A percentile compares a stretch with the other conserved stretches of the same genome.
Conservation (phyloP, 371 early-diverging fungal genomes). For the Circinella minor region DNA sequence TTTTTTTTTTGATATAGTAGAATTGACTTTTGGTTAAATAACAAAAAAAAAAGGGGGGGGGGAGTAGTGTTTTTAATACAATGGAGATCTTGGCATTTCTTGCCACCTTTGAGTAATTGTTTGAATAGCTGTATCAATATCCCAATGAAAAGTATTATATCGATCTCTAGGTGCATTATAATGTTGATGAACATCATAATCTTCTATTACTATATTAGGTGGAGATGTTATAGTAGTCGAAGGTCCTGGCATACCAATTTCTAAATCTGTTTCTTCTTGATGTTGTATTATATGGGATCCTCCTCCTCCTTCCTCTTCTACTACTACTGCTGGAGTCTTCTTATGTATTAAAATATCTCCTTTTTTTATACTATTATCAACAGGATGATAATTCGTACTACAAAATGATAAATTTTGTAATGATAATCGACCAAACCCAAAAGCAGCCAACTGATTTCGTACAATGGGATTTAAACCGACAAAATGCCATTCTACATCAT, state of each 20-base stretch:
- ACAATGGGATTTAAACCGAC: slow-evolving; percentile 6
- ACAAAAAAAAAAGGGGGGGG: too few species aligned
- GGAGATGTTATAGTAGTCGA: background rate
- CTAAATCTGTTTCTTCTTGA: background rate
- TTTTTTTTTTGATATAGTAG: too few species aligned
- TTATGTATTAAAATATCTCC: background rate
- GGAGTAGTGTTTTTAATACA: background rate
- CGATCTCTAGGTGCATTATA: slow-evolving; percentile 11
- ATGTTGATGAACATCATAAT: background rate
- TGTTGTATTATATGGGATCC: background rate
- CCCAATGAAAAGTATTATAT: slow-evolving; percentile 26
- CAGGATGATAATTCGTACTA: background rate
- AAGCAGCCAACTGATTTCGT: slow-evolving; percentile 11
- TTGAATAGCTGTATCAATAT: slow-evolving; percentile 24
- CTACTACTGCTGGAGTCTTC: too few species aligned
- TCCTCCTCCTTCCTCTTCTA: too few species aligned
- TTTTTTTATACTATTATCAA: background rate
- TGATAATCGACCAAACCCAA: slow-evolving; percentile 19
- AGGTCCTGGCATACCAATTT: background rate
- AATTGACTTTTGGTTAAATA: too few species aligned
- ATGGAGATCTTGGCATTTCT: background rate
- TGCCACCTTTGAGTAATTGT: background rate
- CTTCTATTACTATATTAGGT: background rate
- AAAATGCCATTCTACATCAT: slow-evolving; percentile 32
- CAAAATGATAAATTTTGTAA: slow-evolving; percentile 4